A percentile compares a stretch with the other conserved stretches of the same genome.
phyloP scores from a whole-genome alignment of 2,329 filamentous ascomycete genomes.

The Neopestalotiopsis sp. region DNA sequence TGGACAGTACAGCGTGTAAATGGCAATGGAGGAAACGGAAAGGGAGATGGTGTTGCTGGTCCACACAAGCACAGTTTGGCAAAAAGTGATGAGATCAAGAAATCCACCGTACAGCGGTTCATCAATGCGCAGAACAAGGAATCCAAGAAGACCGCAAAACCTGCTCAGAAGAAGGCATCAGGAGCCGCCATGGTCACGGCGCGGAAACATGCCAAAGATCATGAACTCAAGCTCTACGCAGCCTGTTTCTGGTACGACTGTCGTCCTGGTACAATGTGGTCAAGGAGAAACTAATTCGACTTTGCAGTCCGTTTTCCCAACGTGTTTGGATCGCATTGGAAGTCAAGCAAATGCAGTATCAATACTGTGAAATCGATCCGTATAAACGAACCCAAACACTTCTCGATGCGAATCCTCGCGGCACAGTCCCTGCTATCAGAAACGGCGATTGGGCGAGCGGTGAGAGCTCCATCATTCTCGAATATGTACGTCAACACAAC shows the following conservation, averaged over 20 bases:
- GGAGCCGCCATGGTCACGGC: conserved; percentile 73
- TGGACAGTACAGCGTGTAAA: conserved; percentile 82
- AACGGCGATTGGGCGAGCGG: conserved; percentile 84
- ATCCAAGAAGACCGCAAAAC: conserved; percentile 70
- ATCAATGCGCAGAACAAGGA: conserved; percentile 70
- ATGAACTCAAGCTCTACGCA: conserved; percentile 78
- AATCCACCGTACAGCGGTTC: conserved; percentile 75
- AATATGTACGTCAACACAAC: conserved; percentile 69
- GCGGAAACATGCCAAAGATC: conserved; percentile 72
- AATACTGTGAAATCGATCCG: conserved; percentile 86
- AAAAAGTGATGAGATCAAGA: conserved; percentile 81
- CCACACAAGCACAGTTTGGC: conserved; percentile 77
- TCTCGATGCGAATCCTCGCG: conserved; percentile 77
- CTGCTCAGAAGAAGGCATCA: conserved; percentile 73
- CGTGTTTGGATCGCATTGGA: conserved; percentile 90
- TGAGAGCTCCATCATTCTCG: conserved; percentile 81
- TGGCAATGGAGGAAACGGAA: conserved; percentile 76
- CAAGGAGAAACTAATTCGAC: conserved; percentile 23
- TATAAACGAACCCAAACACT: conserved; percentile 71
- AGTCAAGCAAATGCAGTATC: conserved; percentile 77
- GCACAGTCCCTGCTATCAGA: conserved; percentile 76
- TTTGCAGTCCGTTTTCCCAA: conserved; percentile 78
- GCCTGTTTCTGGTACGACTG: conserved; percentile 77
- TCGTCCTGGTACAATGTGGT: not conserved
- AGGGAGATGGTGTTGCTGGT: conserved; percentile 71